These are phyloP conservation scores for Metarhizium anisopliae DNA, from an alignment of 2,329 filamentous ascomycete genomes.

Conservation along the genomic window DNA sequence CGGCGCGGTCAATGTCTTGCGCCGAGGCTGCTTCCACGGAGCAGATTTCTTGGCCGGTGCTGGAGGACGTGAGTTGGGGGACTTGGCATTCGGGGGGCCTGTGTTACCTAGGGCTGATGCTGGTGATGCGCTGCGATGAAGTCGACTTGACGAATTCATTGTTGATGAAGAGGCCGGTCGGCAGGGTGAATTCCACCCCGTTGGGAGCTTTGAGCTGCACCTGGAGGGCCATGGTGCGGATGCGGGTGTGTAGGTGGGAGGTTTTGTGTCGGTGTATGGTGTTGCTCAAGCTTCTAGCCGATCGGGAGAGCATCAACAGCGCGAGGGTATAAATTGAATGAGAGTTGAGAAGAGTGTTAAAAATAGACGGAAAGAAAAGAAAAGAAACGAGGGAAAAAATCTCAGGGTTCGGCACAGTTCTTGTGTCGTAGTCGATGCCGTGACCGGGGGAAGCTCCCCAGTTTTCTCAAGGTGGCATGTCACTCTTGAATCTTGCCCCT, in stretches of 20 bases:
- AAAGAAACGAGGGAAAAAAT: no score
- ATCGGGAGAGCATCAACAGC: background rate
- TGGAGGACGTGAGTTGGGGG: conserved; percentile 3
- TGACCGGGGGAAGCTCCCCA: no score
- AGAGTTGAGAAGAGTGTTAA: no score
- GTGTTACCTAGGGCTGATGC: conserved; percentile 43
- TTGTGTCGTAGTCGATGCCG: no score
- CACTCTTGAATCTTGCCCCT: no score
- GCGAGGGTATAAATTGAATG: no score
- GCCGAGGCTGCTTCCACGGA: conserved; percentile 21
- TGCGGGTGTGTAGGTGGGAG: no score
- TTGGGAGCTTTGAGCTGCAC: conserved; percentile 36
- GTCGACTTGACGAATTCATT: conserved; percentile 61
- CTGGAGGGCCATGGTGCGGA: conserved; percentile 2
- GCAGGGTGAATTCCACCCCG: conserved; percentile 57
- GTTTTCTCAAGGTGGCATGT: no score
- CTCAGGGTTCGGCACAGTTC: no score
- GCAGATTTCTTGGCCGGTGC: conserved; percentile 22
- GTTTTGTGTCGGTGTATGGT: background rate
- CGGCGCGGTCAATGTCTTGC: conserved; percentile 24
- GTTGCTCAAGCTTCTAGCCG: background rate
- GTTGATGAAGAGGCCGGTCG: conserved; percentile 67
- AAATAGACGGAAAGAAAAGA: no score
- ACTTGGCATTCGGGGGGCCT: no score
- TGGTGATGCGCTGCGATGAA: conserved; percentile 46